Conservation (phyloP, 345 rosid genomes). For the Hibiscus tridactylites region DNA sequence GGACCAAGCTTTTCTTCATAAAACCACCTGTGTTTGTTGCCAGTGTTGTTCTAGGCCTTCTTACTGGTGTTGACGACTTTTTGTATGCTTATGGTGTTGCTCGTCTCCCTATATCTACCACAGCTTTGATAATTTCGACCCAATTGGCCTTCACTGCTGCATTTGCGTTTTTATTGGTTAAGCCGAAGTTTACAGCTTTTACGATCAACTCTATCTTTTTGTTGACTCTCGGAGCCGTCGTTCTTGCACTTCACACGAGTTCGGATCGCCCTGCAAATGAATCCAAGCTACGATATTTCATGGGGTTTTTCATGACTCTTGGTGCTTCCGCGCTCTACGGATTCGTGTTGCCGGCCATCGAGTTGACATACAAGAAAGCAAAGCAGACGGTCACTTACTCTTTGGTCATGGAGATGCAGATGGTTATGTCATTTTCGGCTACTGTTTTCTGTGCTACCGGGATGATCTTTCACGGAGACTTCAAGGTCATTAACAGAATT, state of each 20-base stretch:
- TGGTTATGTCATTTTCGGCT: constrained; percentile 28
- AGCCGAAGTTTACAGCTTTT: constrained; percentile 11
- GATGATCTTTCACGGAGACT: constrained; percentile 25
- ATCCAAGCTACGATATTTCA: constrained; percentile 13
- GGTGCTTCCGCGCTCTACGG: constrained; percentile 25
- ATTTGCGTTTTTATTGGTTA: constrained; percentile 5
- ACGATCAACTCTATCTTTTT: background rate
- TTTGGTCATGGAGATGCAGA: constrained; percentile 29
- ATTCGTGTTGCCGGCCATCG: constrained; percentile 22
- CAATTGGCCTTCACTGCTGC: constrained; percentile 8
- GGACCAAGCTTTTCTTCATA: background rate
- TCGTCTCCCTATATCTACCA: constrained; percentile 8
- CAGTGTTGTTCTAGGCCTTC: constrained; percentile 17
- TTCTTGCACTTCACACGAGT: constrained; percentile 11
- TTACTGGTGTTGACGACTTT: constrained; percentile 20
- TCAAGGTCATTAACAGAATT: constrained; percentile 4
- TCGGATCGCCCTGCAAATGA: constrained; percentile 13
- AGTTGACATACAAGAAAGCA: constrained; percentile 14
- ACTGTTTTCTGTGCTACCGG: constrained; percentile 22
- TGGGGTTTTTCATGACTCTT: constrained; percentile 22
- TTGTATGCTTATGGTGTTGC: background rate
- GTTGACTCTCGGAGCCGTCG: constrained; percentile 1
- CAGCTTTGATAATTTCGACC: constrained; percentile 2
- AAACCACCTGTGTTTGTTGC: background rate
- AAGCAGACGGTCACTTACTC: constrained; percentile 11